Conservation (phyloP, 768 basidiomycete genomes). For the Sarcodon aspratus region DNA sequence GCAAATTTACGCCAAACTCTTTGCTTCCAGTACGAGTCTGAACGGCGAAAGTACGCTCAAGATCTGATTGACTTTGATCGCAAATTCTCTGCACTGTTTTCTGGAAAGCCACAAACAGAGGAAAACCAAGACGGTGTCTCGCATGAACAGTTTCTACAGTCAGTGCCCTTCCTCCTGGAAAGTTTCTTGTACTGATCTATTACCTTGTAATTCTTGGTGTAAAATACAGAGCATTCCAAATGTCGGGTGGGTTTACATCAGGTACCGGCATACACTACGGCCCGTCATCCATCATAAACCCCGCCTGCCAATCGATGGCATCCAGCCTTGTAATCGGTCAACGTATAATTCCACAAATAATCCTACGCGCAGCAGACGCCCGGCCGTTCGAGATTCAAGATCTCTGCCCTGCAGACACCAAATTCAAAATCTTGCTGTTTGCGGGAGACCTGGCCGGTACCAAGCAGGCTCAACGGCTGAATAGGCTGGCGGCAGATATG, state of each 20-base stretch:
- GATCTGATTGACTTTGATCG: conserved; percentile 46
- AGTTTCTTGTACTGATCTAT: no score
- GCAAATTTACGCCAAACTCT: neutral
- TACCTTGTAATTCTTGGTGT: no score
- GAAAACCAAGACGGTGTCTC: conserved; percentile 33
- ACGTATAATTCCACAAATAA: conserved; percentile 35
- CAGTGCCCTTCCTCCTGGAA: conserved; percentile 3
- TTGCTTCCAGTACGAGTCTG: conserved; percentile 32
- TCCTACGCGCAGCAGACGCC: conserved; percentile 35
- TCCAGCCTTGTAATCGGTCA: conserved; percentile 32
- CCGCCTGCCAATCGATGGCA: conserved; percentile 25
- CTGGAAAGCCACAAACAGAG: conserved; percentile 34
- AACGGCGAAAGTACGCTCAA: conserved; percentile 41
- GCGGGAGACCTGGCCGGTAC: conserved; percentile 22
- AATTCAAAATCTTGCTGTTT: conserved; percentile 39
- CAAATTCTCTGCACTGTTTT: conserved; percentile 38
- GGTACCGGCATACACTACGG: conserved; percentile 40
- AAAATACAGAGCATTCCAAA: conserved; percentile 27
- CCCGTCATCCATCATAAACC: conserved; percentile 25
- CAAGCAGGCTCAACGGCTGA: conserved; percentile 10
- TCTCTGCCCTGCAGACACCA: conserved; percentile 31
- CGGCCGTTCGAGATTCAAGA: conserved; percentile 39
- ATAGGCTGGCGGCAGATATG: conserved; percentile 10
- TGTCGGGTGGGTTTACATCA: conserved; percentile 34
- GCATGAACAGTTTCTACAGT: conserved; percentile 36